Evolutionary conservation across 225 moss, liverwort and hornwort species (phyloP).

Genomic region (Ulota crispa): DNA sequence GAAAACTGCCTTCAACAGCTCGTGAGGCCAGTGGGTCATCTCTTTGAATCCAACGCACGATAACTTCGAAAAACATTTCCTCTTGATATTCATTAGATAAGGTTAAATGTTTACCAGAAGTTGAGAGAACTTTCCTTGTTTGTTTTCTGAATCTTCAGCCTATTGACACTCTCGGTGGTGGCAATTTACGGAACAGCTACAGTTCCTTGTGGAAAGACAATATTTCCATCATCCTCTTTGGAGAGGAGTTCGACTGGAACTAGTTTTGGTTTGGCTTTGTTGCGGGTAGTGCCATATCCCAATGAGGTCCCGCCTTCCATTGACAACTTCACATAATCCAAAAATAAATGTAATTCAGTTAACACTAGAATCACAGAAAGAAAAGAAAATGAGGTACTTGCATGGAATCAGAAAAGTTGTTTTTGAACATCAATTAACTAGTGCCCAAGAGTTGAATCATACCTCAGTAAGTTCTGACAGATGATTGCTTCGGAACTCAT

Average conservation of each 20-base stretch:
- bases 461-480: conserved; percentile 94
- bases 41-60: background rate
- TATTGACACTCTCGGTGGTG: background rate
- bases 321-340: conserved; percentile 64
- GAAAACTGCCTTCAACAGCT: conserved; percentile 18
- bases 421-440: background rate
- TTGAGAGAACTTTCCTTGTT: too few species aligned
- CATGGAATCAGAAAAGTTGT: background rate
- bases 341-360: background rate
- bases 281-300: conserved; percentile 85
- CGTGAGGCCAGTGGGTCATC: background rate
- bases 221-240: conserved; percentile 35
- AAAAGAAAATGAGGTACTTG: background rate
- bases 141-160: background rate
- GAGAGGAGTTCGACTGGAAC: conserved; percentile 20
- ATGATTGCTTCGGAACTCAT: conserved; percentile 80
- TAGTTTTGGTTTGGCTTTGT: conserved; percentile 49
- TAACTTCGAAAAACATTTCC: background rate
- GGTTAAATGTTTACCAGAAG: background rate
- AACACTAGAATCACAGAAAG: background rate
- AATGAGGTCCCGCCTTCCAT: conserved; percentile 84
- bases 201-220: conserved; percentile 24
- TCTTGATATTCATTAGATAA: conserved; percentile 13
- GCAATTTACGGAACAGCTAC: conserved; percentile 41
- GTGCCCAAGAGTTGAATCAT: conserved; percentile 8